These are phyloP conservation scores for Fusarium albidum DNA, from an alignment of 2,329 filamentous ascomycete species.

Conservation along the genomic window DNA sequence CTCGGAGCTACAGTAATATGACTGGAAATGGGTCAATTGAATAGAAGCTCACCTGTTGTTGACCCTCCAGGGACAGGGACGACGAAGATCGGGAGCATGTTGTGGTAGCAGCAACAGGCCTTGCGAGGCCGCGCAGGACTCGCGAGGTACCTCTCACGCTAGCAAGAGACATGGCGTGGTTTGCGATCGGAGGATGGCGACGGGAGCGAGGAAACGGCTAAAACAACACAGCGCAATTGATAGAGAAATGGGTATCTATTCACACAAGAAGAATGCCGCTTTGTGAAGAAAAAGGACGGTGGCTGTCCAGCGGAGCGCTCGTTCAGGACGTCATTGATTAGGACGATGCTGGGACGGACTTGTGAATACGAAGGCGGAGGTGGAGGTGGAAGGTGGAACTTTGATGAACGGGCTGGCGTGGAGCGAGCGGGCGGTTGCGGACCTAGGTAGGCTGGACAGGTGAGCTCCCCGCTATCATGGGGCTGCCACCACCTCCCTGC, in stretches of 20 bases:
- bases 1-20: constrained; percentile 1
- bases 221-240: constrained; percentile 1
- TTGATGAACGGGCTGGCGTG: constrained; percentile 13
- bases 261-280: constrained; percentile 6
- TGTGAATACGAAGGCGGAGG: constrained; percentile 25
- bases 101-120: constrained; percentile 35
- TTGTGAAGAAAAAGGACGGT: constrained; percentile 17
- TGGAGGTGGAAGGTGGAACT: constrained; percentile 35
- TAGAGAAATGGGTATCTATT: constrained; percentile 15
- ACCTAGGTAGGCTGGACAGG: neutral
- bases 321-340: constrained; percentile 40
- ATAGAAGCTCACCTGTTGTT: constrained; percentile 62
- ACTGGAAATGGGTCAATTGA: constrained; percentile 18
- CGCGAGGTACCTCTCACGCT: constrained; percentile 58
- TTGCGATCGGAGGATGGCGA: constrained; percentile 14
- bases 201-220: constrained; percentile 1
- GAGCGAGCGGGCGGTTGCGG: neutral
- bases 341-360: constrained; percentile 25
- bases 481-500: too few species aligned
- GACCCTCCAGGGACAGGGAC: constrained; percentile 60
- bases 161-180: constrained; percentile 55
- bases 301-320: constrained; percentile 21
- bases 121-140: constrained; percentile 54
- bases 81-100: constrained; percentile 50
- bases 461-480: neutral